These are phyloP conservation scores for Colletotrichum limetticola DNA, from an alignment of 2,329 filamentous ascomycete species.

Conservation along the genomic window DNA sequence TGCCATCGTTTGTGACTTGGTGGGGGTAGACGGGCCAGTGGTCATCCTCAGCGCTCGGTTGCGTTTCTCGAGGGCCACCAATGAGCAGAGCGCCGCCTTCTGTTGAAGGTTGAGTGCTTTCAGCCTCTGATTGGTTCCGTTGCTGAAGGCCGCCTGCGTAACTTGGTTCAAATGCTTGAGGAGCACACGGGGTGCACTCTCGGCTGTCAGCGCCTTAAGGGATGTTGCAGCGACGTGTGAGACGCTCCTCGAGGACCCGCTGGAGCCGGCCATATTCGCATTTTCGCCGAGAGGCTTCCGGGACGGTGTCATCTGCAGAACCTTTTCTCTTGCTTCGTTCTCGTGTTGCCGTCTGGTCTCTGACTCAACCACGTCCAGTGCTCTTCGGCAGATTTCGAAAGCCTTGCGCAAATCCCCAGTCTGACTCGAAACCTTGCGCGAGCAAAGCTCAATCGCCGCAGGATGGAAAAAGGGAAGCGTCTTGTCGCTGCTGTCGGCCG, in stretches of 20 bases:
- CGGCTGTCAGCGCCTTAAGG: constrained; percentile 72
- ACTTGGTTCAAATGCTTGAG: constrained; percentile 94
- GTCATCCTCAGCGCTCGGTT: constrained; percentile 64
- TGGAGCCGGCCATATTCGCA: constrained; percentile 70
- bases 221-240: constrained; percentile 63
- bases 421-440: constrained; percentile 93
- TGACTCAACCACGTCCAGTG: constrained; percentile 87
- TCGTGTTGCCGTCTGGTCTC: constrained; percentile 83
- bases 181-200: constrained; percentile 87
- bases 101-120: constrained; percentile 93
- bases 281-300: constrained; percentile 86
- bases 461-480: constrained; percentile 91
- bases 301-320: constrained; percentile 72
- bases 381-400: constrained; percentile 91
- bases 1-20: constrained; percentile 69
- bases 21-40: constrained; percentile 62
- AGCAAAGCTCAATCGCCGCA: constrained; percentile 91
- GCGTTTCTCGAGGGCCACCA: constrained; percentile 86
- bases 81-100: constrained; percentile 90
- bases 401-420: constrained; percentile 95
- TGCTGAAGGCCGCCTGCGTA: constrained; percentile 88
- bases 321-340: constrained; percentile 66
- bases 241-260: constrained; percentile 52
- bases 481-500: constrained; percentile 60
- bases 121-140: constrained; percentile 86